Base-by-base conservation (phyloP, 768 basidiomycete species). In the Cyclocybe aegerita region DNA sequence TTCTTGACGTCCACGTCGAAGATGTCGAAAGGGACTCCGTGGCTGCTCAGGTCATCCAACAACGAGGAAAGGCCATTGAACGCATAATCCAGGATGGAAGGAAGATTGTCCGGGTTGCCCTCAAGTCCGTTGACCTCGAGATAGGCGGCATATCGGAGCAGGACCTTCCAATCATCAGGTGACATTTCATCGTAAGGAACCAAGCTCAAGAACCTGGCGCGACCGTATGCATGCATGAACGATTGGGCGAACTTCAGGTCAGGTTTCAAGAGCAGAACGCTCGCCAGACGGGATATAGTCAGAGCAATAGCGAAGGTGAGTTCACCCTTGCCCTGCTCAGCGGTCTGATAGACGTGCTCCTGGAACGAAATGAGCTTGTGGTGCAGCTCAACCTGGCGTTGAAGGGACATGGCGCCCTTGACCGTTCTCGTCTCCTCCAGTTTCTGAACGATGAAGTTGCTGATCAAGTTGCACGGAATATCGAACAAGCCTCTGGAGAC, bases 181-280 rank as follows among this genome's bases (percentile, higher is more conserved):
- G 58, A 53, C 39, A 84, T 69, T 4, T 68, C 64, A 2, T 48
- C 37, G n/a, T 56, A 41, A 0, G 62, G 56, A 42, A 70, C 48
- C 33, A 55, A 54, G 6, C 61, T 63, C 12, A 59, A 42, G 45
- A 58, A 54, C 54, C 69, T 63, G 9, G 74, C 62, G n/a, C 67
- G 54, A 7, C 66, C 66, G 59, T 82, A 85, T 9, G 77, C 61
- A 33, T 79, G 67, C 30, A 85, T 62, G 52, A 75, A 67, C 46
- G 68, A 65, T 6, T 66, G 62, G 2, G 72, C 70, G 12, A 76
- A 67, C 35, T 63, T 63, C 0, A 65, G 58, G 4, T 65, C 55
- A 0, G 71, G 65, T 35, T 66, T 59, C 34, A 74, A 55, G 17
- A 68, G 68, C 17, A 74, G 59, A n/a, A 41, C 55, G 8, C 57